Evolutionary conservation across 176 grass and related monocot species (phyloP), one percentile per base, ranked within the genome.

Genomic region (Rhynchospora pubera): DNA sequence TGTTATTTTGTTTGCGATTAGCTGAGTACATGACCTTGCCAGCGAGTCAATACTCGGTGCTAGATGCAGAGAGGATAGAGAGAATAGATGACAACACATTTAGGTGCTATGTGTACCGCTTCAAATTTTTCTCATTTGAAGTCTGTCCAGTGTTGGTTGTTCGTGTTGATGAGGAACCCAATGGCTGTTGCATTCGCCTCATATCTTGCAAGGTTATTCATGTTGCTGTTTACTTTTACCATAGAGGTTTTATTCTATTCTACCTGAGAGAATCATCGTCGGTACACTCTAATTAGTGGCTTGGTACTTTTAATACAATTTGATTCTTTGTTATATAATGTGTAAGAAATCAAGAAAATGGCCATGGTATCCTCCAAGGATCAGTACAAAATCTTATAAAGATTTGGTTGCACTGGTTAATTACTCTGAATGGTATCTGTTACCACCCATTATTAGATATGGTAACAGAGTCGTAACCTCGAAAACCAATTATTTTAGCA

Each of bases 21-120:
- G 96, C 82, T 78, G 96, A 99, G 69, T 98, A 98, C 82, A 98
- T 94, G 96, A 92, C 89, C 79, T 81, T 98, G 84, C 96, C 96
- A 50, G 92, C 92, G 9, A 98, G 96, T 85, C 92, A 98, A 58
- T 98, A 93, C 91, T 98, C 96, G 52, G 96, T 98, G 85, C 87
- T 98, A 15, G 92, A 94, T 85, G 96, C 96, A 57, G 96, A 98
- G 90, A 91, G 92, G 44, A 98, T 98, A 71, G 96, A 98, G 84
- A 91, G 92, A 55, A 82, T 98, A 10, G 92, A 98, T 51, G 92
- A 91, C 0, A 93, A 84, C 78, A 98, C 92, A 61, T 94, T 98
- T 82, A 86, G 96, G 9, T 98, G 92, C 84, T 91, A 94, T 83
- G 92, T 98, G 16, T 93, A 98, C 85, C 92, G 96, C 79, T 86